A percentile compares a stretch with the other conserved stretches of the same genome.
Evolutionary conservation across 2,329 filamentous ascomycete species (phyloP).

Genomic region (Pestalotiopsis sp.): DNA sequence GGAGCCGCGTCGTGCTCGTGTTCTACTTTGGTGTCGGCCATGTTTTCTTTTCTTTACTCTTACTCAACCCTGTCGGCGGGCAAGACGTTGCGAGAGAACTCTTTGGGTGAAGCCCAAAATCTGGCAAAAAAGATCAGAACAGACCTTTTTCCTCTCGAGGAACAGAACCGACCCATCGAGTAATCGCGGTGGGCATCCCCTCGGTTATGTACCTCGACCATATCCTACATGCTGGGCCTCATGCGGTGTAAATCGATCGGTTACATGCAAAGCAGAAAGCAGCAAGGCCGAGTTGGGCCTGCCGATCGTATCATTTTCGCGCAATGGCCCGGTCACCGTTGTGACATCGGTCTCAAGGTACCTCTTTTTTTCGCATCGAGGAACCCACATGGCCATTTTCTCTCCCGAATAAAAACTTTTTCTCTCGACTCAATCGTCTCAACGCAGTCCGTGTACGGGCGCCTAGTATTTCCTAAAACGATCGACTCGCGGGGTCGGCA

Average conservation of each 20-base stretch:
- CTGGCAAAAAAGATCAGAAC: background rate
- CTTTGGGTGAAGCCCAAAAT: background rate
- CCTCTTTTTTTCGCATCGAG: background rate
- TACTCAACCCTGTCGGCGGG: background rate
- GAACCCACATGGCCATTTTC: background rate
- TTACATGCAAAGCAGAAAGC: background rate
- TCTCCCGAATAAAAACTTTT: background rate
- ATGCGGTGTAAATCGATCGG: background rate
- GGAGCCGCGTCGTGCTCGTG: background rate
- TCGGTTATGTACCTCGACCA: background rate
- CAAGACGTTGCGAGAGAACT: background rate
- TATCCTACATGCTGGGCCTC: background rate
- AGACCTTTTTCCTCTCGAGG: background rate
- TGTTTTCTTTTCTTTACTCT: background rate
- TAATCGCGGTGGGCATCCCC: background rate
- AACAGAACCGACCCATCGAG: background rate
- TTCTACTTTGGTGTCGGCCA: conserved; percentile 3
- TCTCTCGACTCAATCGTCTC: background rate
- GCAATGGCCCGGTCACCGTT: background rate
- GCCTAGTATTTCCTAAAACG: conserved; percentile 8
- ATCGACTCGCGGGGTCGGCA: background rate
- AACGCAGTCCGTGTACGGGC: background rate
- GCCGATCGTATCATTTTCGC: background rate
- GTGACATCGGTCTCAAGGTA: background rate
- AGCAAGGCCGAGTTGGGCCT: background rate